phyloP scores from a whole-genome alignment of 2,329 filamentous ascomycete genomes.

The Alternaria sp. region DNA sequence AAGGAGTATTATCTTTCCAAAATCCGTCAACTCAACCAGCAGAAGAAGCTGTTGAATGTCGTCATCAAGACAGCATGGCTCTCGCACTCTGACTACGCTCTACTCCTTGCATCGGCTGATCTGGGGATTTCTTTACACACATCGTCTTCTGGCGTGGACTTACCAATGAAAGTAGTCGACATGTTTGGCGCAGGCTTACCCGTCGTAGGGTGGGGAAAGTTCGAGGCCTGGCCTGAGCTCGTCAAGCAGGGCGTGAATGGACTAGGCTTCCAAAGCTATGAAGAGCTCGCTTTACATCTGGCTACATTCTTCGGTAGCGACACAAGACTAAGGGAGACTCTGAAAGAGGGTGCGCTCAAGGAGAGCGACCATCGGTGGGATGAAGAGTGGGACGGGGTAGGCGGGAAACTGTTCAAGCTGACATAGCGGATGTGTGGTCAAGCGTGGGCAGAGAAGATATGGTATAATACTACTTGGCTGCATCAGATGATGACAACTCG shows the following conservation, averaged over 20 bases:
- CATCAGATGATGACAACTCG: not conserved
- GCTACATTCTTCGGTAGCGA: conserved; percentile 67
- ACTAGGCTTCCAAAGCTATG: conserved; percentile 78
- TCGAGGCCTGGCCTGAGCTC: conserved; percentile 90
- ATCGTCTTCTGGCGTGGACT: conserved; percentile 91
- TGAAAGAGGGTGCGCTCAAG: conserved; percentile 74
- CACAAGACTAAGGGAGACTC: conserved; percentile 63
- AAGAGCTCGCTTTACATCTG: conserved; percentile 71
- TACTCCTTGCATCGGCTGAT: conserved; percentile 83
- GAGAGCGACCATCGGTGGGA: conserved; percentile 87
- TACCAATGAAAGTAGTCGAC: conserved; percentile 99
- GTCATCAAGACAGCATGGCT: conserved; percentile 86
- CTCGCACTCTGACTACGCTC: conserved; percentile 82
- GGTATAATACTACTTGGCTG: not conserved
- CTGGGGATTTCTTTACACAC: conserved; percentile 91
- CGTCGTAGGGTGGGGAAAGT: conserved; percentile 84
- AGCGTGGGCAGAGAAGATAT: not conserved
- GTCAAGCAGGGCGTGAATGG: conserved; percentile 89
- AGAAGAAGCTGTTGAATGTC: conserved; percentile 73
- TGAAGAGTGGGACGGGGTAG: conserved; percentile 88
- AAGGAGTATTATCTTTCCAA: conserved; percentile 76
- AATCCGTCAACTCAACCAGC: conserved; percentile 68
- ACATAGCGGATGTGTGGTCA: not conserved
- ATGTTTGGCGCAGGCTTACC: conserved; percentile 97
- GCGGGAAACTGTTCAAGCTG: conserved; percentile 70